These are phyloP conservation scores for Trypanosoma cruzi DNA, from an alignment of 208 protist genomes.

Conservation along the genomic window DNA sequence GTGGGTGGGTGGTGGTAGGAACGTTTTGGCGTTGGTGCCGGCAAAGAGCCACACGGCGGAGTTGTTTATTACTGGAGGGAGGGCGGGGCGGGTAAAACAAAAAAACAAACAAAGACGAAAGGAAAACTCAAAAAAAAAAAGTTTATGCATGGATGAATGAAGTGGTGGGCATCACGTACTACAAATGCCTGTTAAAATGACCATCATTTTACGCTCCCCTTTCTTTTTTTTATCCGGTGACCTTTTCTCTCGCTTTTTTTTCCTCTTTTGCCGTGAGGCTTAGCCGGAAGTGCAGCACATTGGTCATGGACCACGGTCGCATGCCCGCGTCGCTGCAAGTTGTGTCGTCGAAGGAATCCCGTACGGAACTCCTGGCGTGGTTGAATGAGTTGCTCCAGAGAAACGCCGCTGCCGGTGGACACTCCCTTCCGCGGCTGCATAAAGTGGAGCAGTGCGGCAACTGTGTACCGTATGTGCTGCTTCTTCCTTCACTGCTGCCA, in stretches of 20 bases:
- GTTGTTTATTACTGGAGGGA: too few relatives aligned
- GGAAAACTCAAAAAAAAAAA: too few relatives aligned
- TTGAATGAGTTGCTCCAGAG: constrained; percentile 57
- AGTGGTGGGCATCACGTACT: too few relatives aligned
- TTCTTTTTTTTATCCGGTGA: constrained; percentile 10
- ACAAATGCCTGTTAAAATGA: too few relatives aligned
- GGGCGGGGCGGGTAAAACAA: background rate
- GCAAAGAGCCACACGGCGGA: too few relatives aligned
- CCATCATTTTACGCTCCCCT: background rate
- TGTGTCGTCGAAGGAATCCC: constrained; percentile 49
- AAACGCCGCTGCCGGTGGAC: constrained; percentile 32
- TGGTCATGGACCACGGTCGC: constrained; percentile 10
- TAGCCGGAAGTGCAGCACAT: constrained; percentile 4
- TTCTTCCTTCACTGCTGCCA: constrained; percentile 93
- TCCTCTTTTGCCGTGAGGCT: background rate
- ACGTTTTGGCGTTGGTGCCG: too few relatives aligned
- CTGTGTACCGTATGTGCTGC: constrained; percentile 93
- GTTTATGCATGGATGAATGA: background rate
- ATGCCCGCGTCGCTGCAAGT: constrained; percentile 54
- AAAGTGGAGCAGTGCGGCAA: constrained; percentile 87
- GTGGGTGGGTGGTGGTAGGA: too few relatives aligned
- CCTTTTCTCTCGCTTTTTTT: background rate
- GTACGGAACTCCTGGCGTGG: constrained; percentile 80
- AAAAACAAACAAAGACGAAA: too few relatives aligned
- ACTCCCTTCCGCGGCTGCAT: constrained; percentile 35